Base-by-base conservation (phyloP, 805 yeast genomes). In the Grigorovia transvaalensis region DNA sequence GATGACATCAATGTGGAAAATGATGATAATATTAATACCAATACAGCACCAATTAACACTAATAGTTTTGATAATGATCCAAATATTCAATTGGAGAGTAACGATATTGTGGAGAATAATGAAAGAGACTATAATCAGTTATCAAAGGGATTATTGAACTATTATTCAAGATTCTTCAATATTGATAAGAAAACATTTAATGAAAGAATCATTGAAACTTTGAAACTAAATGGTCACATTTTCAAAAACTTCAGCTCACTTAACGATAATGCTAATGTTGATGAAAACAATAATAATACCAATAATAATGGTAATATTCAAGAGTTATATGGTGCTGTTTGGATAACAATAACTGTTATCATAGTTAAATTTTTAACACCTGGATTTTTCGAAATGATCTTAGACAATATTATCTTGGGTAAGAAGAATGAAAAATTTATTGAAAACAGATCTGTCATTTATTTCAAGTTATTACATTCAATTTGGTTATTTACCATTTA, bases 281-380 rank as follows among this genome's bases (percentile, higher is more conserved):
- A 33, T 33, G 15, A 4, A 11, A 33, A 33, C 8, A 33, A 4
- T 33, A 33, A 8, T 33, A 33, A 33, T n/a, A n/a, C n/a, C 38
- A 33, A 33, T 13, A 33, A 33, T 33, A 33, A 33, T 33, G 8
- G 15, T 33, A 33, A 33, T 33, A 5, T 50, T 61, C 74, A 68
- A 2, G 98, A 90, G 61, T 69, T 90, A 50, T 91, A 88, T 65
- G 96, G 96, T 0, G 85, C 95, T 8, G 72, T 88, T 18, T 90
- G 98, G 98, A 81, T 90, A 45, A 85, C 91, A 12, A 88, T 89
- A 0, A 84, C 96, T 0, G 78, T 88, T 48, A 80, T 87, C 0
- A 79, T 86, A 56, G 71, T 83, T 35, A 73, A 87, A 64, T 89
- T 89, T 68, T 81, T 88, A 12, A 45, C 44, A 11, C 51, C 85